Evolutionary conservation across 2,329 filamentous ascomycete genomes (phyloP), one percentile per base, ranked within the genome.

Genomic region (Neonectria sp.): DNA sequence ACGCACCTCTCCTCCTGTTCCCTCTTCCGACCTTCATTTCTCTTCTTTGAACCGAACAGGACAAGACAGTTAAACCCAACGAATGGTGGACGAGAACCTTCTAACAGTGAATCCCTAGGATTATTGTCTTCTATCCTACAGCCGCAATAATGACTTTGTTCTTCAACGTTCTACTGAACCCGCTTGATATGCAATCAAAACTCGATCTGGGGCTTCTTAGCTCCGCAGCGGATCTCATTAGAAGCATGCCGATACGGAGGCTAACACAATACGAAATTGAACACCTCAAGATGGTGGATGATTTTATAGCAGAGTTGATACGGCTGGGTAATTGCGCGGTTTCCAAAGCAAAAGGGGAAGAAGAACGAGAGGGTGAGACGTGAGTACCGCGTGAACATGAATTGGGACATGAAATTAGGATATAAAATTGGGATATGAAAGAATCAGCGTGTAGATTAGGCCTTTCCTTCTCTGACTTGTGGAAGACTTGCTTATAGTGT

Each of bases 101-200:
- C 43, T 45, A 45, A 45, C 43, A 21, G 43, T 45, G 17, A 45
- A 45, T 45, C 43, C 3, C 17, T 24, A 88, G 86, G 86, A 79
- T 83, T 31, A 75, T 88, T 11, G 79, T 87, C 6, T 89, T 87
- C 72, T 89, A 89, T 65, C 87, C 87, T 4, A 83, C 88, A 68
- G 85, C 85, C 1, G 86, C 87, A 1, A 77, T 87, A 9, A 77
- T 88, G 60, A 83, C 82, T 3, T 79, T 89, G 2, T 89, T 89
- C 71, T 87, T 84, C 79, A 86, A 85, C 67, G 82, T 89, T 40
- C 77, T 89, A 0, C 77, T 82, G 15, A 80, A 86, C 53, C 86
- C 87, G 0, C 73, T 81, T 0, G 76, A 84, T 35, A 76, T 80
- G 0, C 77, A 82, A 37, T 82, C 84, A 0, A 71, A 77, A 1